These are phyloP conservation scores for Aeschynomene evenia DNA, from an alignment of 306 rosid genomes.

Conservation along the genomic window DNA sequence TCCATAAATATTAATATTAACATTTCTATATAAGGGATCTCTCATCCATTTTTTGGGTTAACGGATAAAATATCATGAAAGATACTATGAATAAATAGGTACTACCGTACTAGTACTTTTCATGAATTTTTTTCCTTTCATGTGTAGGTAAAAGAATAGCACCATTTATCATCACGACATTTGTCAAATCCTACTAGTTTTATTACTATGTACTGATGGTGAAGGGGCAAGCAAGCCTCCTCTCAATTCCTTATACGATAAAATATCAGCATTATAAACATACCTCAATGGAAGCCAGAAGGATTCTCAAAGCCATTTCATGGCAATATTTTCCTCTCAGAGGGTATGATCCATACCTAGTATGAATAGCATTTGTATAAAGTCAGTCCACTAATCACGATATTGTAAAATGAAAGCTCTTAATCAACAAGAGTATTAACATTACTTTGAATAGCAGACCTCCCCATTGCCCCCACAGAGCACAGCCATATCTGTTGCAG, in stretches of 20 bases:
- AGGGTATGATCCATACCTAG: conserved; percentile 83
- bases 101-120: neutral
- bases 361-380: conserved; percentile 32
- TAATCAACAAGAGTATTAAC: conserved; percentile 27
- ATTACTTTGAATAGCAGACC: conserved; percentile 97
- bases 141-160: conserved; percentile 50
- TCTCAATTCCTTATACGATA: neutral
- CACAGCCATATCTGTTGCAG: conserved; percentile 98
- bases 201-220: neutral
- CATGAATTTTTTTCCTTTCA: neutral
- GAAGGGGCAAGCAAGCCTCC: neutral
- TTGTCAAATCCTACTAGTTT: neutral
- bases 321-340: conserved; percentile 83
- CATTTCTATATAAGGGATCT: neutral
- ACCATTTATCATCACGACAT: neutral
- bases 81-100: neutral
- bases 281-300: conserved; percentile 89
- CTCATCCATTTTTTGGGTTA: neutral
- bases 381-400: conserved; percentile 25
- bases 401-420: neutral
- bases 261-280: neutral
- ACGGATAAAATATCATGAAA: neutral
- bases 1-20: neutral
- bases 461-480: conserved; percentile 98
- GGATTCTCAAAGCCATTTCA: conserved; percentile 85